These are phyloP conservation scores for Obba rivulosa DNA, from an alignment of 768 basidiomycete species.

Conservation along the genomic window DNA sequence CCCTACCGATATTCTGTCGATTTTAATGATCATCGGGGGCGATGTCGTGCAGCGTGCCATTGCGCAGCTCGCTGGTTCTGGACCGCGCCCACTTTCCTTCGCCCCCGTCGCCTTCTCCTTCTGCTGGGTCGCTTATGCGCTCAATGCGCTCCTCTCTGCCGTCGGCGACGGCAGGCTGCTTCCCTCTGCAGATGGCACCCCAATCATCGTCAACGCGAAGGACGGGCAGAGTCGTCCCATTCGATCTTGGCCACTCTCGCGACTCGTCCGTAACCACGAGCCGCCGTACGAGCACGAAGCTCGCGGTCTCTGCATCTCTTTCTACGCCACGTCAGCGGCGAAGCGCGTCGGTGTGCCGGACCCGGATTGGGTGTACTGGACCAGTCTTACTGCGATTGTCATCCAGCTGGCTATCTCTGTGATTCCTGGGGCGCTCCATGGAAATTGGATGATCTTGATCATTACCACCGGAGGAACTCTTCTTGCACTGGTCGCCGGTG, in stretches of 20 bases:
- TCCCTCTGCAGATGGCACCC: slow-evolving; percentile 20
- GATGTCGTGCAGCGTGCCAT: slow-evolving; percentile 27
- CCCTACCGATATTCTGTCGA: slow-evolving; percentile 22
- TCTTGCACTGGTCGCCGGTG: slow-evolving; percentile 18
- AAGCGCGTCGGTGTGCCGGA: slow-evolving; percentile 15
- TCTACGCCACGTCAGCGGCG: slow-evolving; percentile 10
- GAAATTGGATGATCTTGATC: slow-evolving; percentile 26
- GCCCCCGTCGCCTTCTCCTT: slow-evolving; percentile 29
- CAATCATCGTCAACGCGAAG: slow-evolving; percentile 18
- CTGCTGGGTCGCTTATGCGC: slow-evolving; percentile 28
- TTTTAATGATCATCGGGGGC: slow-evolving; percentile 28
- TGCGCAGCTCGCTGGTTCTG: slow-evolving; percentile 24
- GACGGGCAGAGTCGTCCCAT: slow-evolving; percentile 22
- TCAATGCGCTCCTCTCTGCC: slow-evolving; percentile 19
- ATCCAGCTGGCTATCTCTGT: slow-evolving; percentile 25
- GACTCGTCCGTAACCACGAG: slow-evolving; percentile 25
- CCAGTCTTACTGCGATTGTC: slow-evolving; percentile 19
- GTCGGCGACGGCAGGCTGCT: slow-evolving; percentile 24
- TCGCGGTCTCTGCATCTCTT: slow-evolving; percentile 13
- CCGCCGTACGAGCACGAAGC: slow-evolving; percentile 3
- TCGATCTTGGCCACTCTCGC: slow-evolving; percentile 24
- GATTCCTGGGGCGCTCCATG: slow-evolving; percentile 20
- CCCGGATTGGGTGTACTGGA: slow-evolving; percentile 24
- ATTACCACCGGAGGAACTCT: slow-evolving; percentile 24
- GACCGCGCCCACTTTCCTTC: slow-evolving; percentile 3